These are phyloP conservation scores for Saturnispora gosingensis DNA, from an alignment of 805 yeast species.

Conservation along the genomic window DNA sequence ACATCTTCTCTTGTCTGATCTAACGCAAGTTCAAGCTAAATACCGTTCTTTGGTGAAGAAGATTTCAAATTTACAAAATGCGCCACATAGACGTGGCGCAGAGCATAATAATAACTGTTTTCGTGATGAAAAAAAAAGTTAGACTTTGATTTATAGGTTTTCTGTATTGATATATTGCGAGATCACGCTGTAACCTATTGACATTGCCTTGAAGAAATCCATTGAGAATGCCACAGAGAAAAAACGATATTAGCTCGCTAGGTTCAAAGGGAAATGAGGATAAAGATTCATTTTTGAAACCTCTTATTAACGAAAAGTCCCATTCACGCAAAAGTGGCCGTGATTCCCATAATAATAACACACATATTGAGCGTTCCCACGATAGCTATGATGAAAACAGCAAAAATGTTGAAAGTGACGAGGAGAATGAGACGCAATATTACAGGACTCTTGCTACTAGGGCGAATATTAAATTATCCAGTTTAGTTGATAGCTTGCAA, in stretches of 20 bases:
- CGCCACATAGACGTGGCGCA: background rate
- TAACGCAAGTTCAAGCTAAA: background rate
- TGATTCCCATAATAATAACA: background rate
- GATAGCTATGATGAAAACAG: background rate
- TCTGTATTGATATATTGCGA: background rate
- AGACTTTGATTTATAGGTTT: background rate
- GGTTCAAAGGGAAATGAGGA: background rate
- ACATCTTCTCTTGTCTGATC: background rate
- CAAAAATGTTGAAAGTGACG: background rate
- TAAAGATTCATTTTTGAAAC: background rate
- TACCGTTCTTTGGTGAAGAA: background rate
- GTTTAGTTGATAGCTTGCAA: background rate
- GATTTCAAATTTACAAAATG: background rate
- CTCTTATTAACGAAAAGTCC: background rate
- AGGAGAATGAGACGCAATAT: constrained; percentile 17
- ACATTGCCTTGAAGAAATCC: background rate
- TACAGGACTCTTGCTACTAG: constrained; percentile 23
- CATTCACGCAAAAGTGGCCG: background rate
- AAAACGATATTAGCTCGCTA: background rate
- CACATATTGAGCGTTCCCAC: background rate
- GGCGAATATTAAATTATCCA: constrained; percentile 21
- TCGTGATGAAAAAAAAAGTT: background rate
- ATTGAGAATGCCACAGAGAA: background rate
- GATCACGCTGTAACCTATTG: background rate
- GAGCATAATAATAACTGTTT: background rate